phyloP scores from a whole-genome alignment of 1,139 yeast species.

The Yamadazyma mexicana region DNA sequence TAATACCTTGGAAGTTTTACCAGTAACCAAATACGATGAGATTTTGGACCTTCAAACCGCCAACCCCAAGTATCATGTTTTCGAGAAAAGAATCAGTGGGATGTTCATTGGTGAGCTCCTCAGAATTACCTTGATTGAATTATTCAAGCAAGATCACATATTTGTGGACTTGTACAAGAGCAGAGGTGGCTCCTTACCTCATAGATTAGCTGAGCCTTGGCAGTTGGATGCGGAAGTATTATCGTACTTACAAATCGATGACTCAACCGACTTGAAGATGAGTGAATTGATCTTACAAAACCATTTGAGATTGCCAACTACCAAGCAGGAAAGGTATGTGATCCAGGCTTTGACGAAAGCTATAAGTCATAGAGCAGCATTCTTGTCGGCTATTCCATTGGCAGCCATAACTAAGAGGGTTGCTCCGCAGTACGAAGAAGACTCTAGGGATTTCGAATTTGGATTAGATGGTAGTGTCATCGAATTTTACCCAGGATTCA shows the following conservation, averaged over 20 bases:
- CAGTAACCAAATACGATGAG: slow-evolving; percentile 72
- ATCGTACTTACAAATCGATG: slow-evolving; percentile 81
- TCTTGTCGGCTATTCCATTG: slow-evolving; percentile 81
- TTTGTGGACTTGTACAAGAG: slow-evolving; percentile 52
- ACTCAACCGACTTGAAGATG: slow-evolving; percentile 64
- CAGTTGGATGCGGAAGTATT: slow-evolving; percentile 78
- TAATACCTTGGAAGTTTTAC: slow-evolving; percentile 68
- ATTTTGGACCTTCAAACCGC: slow-evolving; percentile 72
- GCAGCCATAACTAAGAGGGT: slow-evolving; percentile 64
- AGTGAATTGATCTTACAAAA: slow-evolving; percentile 66
- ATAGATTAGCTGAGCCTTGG: slow-evolving; percentile 72
- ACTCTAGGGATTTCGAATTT: slow-evolving; percentile 72
- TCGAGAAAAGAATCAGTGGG: slow-evolving; percentile 91
- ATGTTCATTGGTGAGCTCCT: slow-evolving; percentile 92
- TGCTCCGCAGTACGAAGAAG: slow-evolving; percentile 46
- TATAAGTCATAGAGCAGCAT: slow-evolving; percentile 82
- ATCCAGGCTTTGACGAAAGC: slow-evolving; percentile 75
- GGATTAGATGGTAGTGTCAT: slow-evolving; percentile 96
- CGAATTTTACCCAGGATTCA: slow-evolving; percentile 88
- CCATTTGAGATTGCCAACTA: slow-evolving; percentile 64
- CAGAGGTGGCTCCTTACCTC: slow-evolving; percentile 59
- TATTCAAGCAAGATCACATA: slow-evolving; percentile 56
- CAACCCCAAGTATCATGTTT: slow-evolving; percentile 82
- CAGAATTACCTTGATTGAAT: slow-evolving; percentile 68
- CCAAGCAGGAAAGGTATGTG: slow-evolving; percentile 64